Percentiles rank a stretch among this genome's conserved stretches.
These are phyloP conservation scores for Cetradonia linearis DNA, from an alignment of 495 filamentous ascomycete genomes.

Conservation along the genomic window DNA sequence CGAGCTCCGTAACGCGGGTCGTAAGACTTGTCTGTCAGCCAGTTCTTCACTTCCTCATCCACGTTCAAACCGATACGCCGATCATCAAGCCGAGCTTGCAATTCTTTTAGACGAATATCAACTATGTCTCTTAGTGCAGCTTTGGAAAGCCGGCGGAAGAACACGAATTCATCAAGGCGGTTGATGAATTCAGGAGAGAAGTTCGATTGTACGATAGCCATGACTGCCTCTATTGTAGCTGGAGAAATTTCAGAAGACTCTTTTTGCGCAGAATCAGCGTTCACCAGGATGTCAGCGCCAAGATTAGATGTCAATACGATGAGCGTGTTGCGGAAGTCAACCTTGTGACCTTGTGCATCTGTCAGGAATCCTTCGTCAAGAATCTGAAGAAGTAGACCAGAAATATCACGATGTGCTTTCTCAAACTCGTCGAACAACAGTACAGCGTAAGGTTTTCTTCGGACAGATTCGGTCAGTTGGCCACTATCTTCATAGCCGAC, in stretches of 20 bases:
- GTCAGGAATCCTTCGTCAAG: slow-evolving; percentile 95
- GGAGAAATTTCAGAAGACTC: slow-evolving; percentile 50
- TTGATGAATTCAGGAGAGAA: slow-evolving; percentile 96
- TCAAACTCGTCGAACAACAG: slow-evolving; percentile 96
- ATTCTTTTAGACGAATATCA: slow-evolving; percentile 77
- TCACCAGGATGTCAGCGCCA: slow-evolving; percentile 42
- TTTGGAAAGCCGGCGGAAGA: slow-evolving; percentile 75
- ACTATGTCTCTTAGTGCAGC: slow-evolving; percentile 83
- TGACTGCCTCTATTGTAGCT: slow-evolving; percentile 63
- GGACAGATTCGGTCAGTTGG: slow-evolving; percentile 89
- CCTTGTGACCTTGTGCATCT: slow-evolving; percentile 87
- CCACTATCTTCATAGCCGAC: slow-evolving; percentile 96
- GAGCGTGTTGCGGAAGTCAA: slow-evolving; percentile 92
- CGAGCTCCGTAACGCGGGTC: slow-evolving; percentile 86
- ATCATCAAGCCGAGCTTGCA: slow-evolving; percentile 75
- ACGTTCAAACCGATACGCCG: slow-evolving; percentile 70
- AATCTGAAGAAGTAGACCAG: slow-evolving; percentile 85
- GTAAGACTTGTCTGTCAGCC: slow-evolving; percentile 82
- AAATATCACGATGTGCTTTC: slow-evolving; percentile 93
- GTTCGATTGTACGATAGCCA: slow-evolving; percentile 69
- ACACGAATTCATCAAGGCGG: slow-evolving; percentile 90
- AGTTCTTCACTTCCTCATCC: slow-evolving; percentile 59
- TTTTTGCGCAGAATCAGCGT: slow-evolving; percentile 34
- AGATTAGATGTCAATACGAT: slow-evolving; percentile 95
- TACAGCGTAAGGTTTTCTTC: slow-evolving; percentile 91